Conservation (phyloP, 2,329 filamentous ascomycete genomes). For the Colletotrichum sp. region DNA sequence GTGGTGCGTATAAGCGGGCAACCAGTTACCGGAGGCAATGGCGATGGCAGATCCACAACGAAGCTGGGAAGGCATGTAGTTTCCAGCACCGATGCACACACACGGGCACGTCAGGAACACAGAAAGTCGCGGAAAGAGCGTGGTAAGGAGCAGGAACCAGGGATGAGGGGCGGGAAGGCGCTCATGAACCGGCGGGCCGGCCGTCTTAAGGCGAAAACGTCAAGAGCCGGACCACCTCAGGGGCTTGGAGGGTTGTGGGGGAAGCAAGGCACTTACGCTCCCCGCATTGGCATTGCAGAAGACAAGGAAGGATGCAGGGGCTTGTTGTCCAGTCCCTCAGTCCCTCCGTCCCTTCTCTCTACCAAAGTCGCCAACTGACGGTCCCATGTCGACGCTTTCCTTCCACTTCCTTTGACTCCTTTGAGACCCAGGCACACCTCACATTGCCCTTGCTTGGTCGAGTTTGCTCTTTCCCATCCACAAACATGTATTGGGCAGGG, state of each 20-base stretch:
- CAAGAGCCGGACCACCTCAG: not conserved
- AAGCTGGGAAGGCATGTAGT: not conserved
- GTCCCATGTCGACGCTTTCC: not conserved
- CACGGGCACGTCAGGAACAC: not conserved
- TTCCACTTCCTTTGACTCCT: not conserved
- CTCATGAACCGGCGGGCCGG: not conserved
- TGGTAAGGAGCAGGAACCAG: not conserved
- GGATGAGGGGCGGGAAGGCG: not conserved
- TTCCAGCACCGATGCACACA: not conserved
- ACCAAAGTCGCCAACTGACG: not conserved
- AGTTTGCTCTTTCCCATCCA: not conserved
- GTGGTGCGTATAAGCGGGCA: not conserved
- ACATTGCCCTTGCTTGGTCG: not conserved
- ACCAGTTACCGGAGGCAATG: not conserved
- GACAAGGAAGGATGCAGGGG: not conserved
- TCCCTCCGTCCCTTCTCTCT: not conserved
- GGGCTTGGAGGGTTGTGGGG: not conserved
- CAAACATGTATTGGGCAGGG: not conserved
- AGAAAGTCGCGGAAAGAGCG: not conserved
- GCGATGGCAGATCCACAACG: not conserved
- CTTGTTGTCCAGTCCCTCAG: not conserved
- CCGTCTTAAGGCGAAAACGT: not conserved
- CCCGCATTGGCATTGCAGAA: not conserved
- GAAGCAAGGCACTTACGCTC: not conserved
- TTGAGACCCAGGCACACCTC: not conserved